Base-by-base conservation (phyloP, 2,329 filamentous ascomycete genomes). In the Pseudocercospora macadamiae region DNA sequence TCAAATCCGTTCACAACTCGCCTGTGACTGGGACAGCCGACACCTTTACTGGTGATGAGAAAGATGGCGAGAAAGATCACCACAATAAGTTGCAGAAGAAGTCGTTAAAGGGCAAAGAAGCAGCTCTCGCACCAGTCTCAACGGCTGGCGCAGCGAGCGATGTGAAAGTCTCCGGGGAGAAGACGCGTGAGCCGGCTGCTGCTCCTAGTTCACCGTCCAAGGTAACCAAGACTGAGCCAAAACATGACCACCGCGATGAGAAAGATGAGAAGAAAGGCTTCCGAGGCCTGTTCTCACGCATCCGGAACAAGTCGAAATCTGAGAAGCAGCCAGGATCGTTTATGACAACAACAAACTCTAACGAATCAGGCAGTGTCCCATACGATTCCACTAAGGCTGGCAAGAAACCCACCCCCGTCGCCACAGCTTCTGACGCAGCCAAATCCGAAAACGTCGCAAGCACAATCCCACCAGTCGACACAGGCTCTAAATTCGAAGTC, bases 211-310 rank as follows among this genome's bases (percentile, higher is more conserved):
- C 58, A 28, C 23, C 55, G 28, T 18, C 54, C 14, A 42, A 53
- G 23, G 10, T 34, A 14, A 23, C 28, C 7, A 54, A 56, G 18
- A 49, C 57, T 8, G 54, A 56, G 26, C 32, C 47, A 5, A 44
- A 53, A 34, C 10, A 28, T 16, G 53, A 60, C 14, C 54, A 55
- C 14, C 32, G 25, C 16, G 23, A 37, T 25, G 64, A 62, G 28
- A 63, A 66, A 51, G 59, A 67, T 16, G 53, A 58, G 21, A 62
- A 55, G 44, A 69, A 68, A 47, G 68, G 69, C 45, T 44, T 72
- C 39, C 64, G 66, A 9, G 70, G 70, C 36, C 64, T 73, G 55
- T 67, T 73, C 52, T 64, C 59, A 51, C 70, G 68, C 54, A 55
- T 73, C 45, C 57, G 65, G 26, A 61, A 57, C 54, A 63, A 64